Percentiles rank a stretch among this genome's conserved stretches.
phyloP scores from a whole-genome alignment of 495 filamentous ascomycete genomes.

The Xylaria intraflava region DNA sequence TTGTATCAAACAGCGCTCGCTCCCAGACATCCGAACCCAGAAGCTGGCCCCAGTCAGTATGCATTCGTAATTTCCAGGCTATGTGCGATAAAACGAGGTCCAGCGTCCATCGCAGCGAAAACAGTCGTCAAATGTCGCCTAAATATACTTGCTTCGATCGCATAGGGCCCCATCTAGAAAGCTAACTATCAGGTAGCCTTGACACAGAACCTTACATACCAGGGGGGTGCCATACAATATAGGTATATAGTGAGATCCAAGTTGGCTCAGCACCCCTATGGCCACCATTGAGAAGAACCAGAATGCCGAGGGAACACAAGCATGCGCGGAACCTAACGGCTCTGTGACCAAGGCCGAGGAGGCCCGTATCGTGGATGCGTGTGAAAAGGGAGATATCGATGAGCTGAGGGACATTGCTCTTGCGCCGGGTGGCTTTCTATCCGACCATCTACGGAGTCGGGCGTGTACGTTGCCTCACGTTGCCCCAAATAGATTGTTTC shows the following conservation, averaged over 20 bases:
- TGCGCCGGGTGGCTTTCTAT: constrained; percentile 67
- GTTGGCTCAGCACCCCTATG: neutral
- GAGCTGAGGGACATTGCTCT: constrained; percentile 60
- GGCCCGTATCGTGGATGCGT: constrained; percentile 59
- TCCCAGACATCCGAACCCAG: neutral
- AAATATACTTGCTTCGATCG: neutral
- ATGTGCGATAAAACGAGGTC: neutral
- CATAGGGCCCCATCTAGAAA: neutral
- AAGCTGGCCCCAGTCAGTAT: neutral
- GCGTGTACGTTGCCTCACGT: constrained; percentile 60
- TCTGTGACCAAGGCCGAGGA: constrained; percentile 21
- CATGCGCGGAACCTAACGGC: constrained; percentile 1
- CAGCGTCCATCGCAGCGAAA: neutral
- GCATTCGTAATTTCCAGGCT: neutral
- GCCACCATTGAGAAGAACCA: constrained; percentile 9
- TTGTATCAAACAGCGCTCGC: neutral
- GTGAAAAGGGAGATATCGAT: constrained; percentile 54
- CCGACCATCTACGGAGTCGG: constrained; percentile 69
- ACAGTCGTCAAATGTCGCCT: constrained; percentile 1
- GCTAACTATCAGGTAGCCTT: neutral
- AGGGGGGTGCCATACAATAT: too few relatives aligned
- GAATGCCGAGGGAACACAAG: constrained; percentile 5
- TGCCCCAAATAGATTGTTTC: neutral
- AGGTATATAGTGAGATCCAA: neutral
- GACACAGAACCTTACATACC: neutral